Percentiles rank a stretch among this genome's conserved stretches.
phyloP scores from a whole-genome alignment of 2,329 filamentous ascomycete species.

The Pseudogymnoascus sp. region DNA sequence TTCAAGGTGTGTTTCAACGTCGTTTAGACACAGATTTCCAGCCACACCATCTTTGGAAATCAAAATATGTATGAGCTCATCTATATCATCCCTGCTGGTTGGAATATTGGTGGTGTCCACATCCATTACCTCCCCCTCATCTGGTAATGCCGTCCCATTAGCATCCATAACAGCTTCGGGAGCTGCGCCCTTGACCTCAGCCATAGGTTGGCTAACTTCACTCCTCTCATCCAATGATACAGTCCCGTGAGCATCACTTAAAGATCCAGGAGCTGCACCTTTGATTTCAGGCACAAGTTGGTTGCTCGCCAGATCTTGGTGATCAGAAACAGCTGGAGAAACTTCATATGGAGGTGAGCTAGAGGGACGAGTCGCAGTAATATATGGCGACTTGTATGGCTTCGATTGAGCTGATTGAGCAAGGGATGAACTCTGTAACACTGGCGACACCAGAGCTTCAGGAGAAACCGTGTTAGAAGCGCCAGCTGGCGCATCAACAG shows the following conservation, averaged over 20 bases:
- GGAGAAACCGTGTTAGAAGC: neutral
- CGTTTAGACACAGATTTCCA: constrained; percentile 7
- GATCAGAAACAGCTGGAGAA: constrained; percentile 18
- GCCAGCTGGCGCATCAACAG: neutral
- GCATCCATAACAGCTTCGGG: constrained; percentile 17
- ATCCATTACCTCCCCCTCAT: constrained; percentile 23
- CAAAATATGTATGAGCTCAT: neutral
- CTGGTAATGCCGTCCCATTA: constrained; percentile 20
- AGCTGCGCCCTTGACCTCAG: constrained; percentile 7
- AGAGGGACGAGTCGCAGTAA: constrained; percentile 3
- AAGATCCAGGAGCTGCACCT: neutral
- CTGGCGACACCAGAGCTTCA: neutral
- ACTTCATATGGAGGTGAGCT: constrained; percentile 10
- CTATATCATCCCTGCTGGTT: neutral
- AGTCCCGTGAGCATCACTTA: neutral
- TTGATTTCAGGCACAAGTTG: constrained; percentile 22
- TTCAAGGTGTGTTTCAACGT: neutral
- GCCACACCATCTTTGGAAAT: neutral
- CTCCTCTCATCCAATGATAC: neutral
- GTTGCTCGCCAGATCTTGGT: constrained; percentile 20
- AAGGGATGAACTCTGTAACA: neutral
- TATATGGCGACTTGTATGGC: constrained; percentile 11
- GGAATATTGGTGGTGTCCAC: constrained; percentile 15
- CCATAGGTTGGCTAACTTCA: constrained; percentile 17
- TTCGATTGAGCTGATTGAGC: neutral